A percentile compares a stretch with the other conserved stretches of the same genome.
Evolutionary conservation across 768 basidiomycete species (phyloP).

Genomic region (Pilatotrama ljubarskyi): DNA sequence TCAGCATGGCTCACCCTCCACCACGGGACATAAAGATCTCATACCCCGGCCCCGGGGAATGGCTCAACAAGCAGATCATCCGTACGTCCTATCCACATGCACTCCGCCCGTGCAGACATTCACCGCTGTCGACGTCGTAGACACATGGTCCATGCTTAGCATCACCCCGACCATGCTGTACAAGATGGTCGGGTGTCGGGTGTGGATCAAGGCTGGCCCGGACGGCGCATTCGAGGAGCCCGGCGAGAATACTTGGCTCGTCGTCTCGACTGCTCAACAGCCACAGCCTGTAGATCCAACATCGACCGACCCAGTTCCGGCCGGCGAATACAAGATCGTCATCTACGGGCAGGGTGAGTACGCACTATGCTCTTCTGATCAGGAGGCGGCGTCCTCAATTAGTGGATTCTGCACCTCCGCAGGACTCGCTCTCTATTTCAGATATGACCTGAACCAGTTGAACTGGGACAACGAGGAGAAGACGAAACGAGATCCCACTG

Average conservation of each 20-base stretch:
- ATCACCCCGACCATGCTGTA: neutral
- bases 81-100: neutral
- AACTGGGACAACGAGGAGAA: neutral
- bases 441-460: neutral
- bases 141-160: neutral
- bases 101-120: neutral
- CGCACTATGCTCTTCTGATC: neutral
- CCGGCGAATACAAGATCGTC: neutral
- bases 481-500: neutral
- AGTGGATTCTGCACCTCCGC: neutral
- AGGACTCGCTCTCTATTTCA: neutral
- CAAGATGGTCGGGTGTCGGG: neutral
- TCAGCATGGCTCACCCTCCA: no score
- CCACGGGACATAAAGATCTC: no score
- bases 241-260: neutral
- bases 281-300: neutral
- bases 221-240: neutral
- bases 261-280: neutral
- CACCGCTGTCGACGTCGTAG: neutral
- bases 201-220: neutral
- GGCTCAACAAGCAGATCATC: neutral
- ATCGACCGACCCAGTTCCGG: neutral
- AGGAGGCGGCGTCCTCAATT: neutral
- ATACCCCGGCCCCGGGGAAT: no score
- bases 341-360: neutral